phyloP scores from a whole-genome alignment of 2,329 filamentous ascomycete genomes.

The Grosmannia serpens region DNA sequence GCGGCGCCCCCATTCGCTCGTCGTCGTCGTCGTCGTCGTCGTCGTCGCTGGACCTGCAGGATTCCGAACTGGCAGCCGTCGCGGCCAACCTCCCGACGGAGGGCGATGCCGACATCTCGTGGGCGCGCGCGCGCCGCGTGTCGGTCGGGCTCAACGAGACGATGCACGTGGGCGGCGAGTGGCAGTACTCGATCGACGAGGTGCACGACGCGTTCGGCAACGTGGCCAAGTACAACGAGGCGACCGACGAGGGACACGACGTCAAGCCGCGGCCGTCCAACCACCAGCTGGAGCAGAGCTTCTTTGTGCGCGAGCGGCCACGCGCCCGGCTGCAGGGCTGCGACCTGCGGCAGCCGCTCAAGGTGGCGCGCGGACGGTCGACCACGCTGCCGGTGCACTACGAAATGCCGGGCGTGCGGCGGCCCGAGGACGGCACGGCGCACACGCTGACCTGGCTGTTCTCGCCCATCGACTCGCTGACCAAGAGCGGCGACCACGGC shows the following conservation, averaged over 20 bases:
- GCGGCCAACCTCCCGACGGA: slow-evolving; percentile 38
- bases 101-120: slow-evolving; percentile 58
- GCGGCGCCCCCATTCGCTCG: slow-evolving; percentile 22
- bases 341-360: slow-evolving; percentile 67
- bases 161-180: slow-evolving; percentile 64
- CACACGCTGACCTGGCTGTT: slow-evolving; percentile 75
- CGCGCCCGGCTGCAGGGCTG: slow-evolving; percentile 61
- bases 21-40: not conserved
- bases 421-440: slow-evolving; percentile 33
- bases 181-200: slow-evolving; percentile 85
- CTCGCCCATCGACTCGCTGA: slow-evolving; percentile 59
- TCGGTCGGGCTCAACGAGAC: slow-evolving; percentile 83
- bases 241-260: slow-evolving; percentile 54
- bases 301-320: slow-evolving; percentile 80
- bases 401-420: slow-evolving; percentile 44
- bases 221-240: slow-evolving; percentile 58
- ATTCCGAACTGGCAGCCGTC: not conserved
- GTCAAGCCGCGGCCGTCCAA: slow-evolving; percentile 40
- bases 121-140: slow-evolving; percentile 67
- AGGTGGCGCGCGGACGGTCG: slow-evolving; percentile 64
- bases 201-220: slow-evolving; percentile 89
- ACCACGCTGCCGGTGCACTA: slow-evolving; percentile 62
- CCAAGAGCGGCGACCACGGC: slow-evolving; percentile 58
- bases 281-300: slow-evolving; percentile 58
- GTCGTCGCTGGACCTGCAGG: not conserved